Evolutionary conservation across 768 basidiomycete genomes (phyloP).

Genomic region (Royoungia palumana): DNA sequence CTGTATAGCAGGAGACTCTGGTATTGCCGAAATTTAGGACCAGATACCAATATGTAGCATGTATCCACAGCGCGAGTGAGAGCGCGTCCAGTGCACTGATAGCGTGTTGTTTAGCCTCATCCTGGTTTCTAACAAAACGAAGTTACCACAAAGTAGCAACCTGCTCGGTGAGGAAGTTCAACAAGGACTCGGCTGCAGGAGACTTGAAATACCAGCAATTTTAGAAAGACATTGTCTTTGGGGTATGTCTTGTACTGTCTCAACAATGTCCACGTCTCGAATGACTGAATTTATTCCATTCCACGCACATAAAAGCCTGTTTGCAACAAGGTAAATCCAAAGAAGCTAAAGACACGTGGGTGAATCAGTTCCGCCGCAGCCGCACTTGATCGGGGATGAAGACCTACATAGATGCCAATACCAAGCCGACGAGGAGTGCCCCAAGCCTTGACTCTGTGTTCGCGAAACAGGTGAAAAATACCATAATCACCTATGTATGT

Average conservation of each 20-base stretch:
- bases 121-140: not conserved
- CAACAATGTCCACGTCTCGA: not conserved
- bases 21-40: not conserved
- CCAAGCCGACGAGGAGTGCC: not conserved
- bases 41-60: not conserved
- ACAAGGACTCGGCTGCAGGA: not conserved
- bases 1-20: rapidly evolving
- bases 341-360: not conserved
- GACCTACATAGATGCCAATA: not conserved
- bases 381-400: no score
- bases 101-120: not conserved
- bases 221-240: not conserved
- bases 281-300: not conserved
- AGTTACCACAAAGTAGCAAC: slow-evolving; percentile 1
- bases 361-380: no score
- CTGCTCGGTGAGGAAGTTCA: not conserved
- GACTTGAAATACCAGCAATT: not conserved
- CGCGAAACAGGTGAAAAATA: no score
- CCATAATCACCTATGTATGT: no score
- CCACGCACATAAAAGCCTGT: not conserved
- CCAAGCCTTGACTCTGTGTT: not conserved
- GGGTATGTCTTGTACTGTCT: not conserved
- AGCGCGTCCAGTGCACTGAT: not conserved
- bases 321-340: not conserved
- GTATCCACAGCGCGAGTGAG: not conserved